phyloP scores from a whole-genome alignment of 345 rosid genomes.

The Pseudoturritis turrita region DNA sequence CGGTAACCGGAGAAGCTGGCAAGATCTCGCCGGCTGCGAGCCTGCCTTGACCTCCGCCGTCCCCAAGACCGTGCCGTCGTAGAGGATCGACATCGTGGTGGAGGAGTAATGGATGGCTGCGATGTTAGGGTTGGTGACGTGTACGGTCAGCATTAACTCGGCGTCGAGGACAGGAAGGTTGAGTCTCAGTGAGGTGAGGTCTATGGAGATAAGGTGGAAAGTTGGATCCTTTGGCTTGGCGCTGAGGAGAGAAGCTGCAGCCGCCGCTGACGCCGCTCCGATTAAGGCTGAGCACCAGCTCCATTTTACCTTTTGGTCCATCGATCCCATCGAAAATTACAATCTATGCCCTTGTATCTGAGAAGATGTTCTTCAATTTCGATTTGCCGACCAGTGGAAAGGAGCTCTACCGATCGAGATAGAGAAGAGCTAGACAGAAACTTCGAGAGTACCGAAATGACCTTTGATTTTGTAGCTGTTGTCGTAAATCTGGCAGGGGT shows the following conservation, averaged over 20 bases:
- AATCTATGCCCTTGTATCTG: not conserved
- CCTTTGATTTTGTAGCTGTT: not conserved
- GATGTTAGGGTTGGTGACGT: conserved; percentile 80
- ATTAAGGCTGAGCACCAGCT: conserved; percentile 69
- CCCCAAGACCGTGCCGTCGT: conserved; percentile 79
- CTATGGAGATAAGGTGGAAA: conserved; percentile 72
- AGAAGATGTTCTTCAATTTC: not conserved
- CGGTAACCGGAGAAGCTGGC: conserved; percentile 57
- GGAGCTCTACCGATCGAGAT: not conserved
- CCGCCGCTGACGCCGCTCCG: conserved; percentile 68
- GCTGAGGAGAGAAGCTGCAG: conserved; percentile 37
- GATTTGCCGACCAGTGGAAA: not conserved
- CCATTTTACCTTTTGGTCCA: conserved; percentile 53
- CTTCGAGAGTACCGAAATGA: not conserved
- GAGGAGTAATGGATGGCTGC: conserved; percentile 63
- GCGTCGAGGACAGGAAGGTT: conserved; percentile 69
- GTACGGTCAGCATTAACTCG: conserved; percentile 69
- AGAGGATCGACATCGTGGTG: conserved; percentile 77
- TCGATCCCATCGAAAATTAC: conserved; percentile 5
- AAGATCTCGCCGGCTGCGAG: conserved; percentile 60
- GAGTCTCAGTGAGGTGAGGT: conserved; percentile 71
- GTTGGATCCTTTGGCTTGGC: conserved; percentile 87
- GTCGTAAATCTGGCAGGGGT: not conserved
- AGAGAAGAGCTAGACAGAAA: not conserved
- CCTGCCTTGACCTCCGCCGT: conserved; percentile 65